Conservation (phyloP, 106 monocot genomes). For the Apostasia shenzhenica region DNA sequence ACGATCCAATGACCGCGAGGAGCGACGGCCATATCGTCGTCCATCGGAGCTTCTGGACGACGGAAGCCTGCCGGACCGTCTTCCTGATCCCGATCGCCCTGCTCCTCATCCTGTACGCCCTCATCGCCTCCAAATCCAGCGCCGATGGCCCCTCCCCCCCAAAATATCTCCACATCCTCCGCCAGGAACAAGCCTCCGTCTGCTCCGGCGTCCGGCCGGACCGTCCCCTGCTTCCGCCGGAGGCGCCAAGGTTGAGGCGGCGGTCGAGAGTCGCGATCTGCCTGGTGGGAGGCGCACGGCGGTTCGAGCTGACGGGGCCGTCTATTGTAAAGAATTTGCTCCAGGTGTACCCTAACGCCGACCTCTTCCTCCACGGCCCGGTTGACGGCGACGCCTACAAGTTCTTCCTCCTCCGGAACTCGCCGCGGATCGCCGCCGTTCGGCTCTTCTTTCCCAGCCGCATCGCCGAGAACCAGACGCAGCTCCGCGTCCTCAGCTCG, state of each 20-base stretch:
- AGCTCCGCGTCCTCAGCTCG: slow-evolving; percentile 46
- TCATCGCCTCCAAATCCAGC: neutral
- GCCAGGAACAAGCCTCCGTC: neutral
- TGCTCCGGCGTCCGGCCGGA: no score
- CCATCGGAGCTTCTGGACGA: no score
- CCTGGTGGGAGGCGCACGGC: slow-evolving; percentile 80
- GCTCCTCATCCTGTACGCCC: slow-evolving; percentile 5
- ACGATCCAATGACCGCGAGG: no score
- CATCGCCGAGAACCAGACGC: slow-evolving; percentile 30
- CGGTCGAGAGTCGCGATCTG: slow-evolving; percentile 60
- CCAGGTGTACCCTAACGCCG: slow-evolving; percentile 37
- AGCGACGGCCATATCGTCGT: no score
- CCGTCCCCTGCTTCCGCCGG: neutral
- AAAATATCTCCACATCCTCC: neutral
- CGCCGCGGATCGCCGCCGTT: slow-evolving; percentile 63
- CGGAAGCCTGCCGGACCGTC: neutral
- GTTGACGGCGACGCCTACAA: slow-evolving; percentile 79
- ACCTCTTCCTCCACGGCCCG: slow-evolving; percentile 81
- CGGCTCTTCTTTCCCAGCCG: slow-evolving; percentile 37
- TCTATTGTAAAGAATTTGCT: slow-evolving; percentile 72
- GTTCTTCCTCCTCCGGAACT: slow-evolving; percentile 39
- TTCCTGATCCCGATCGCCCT: neutral
- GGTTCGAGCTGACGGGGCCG: slow-evolving; percentile 93
- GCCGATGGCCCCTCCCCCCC: neutral
- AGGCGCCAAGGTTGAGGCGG: neutral